Base-by-base conservation (phyloP, 495 filamentous ascomycete species). In the Xeromyces bisporus region DNA sequence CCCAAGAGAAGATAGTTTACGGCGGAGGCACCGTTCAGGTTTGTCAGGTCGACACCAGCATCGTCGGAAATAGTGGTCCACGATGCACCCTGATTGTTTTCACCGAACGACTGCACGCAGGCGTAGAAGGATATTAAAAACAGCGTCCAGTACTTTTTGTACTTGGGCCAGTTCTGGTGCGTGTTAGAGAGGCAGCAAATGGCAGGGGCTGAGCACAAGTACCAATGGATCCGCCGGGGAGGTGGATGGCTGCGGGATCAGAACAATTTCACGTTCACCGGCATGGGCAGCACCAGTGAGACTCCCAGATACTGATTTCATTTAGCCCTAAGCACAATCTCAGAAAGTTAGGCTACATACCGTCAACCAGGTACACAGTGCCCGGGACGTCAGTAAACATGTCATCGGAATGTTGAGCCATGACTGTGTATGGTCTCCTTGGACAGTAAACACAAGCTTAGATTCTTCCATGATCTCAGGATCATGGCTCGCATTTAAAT, bases 1-100 rank as follows among this genome's bases (percentile, higher is more conserved):
- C 51, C 51, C 12, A 55, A 32, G 5, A 55, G 38, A 2, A 55
- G 44, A 31, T 52, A 55, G 21, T 52, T 52, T 6, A 55, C 27
- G 0, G 48, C 51, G 7, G 39, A 44, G 16, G 44, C 48, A 0
- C 48, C 46, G 34, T 52, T 55, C 43, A 55, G 47, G 16, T 55
- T 46, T 17, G 26, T 34, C 14, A 55, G 16, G 6, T 36, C 44
- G 7, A 55, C 46, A 9, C 39, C 44, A 8, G 47, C 48, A 3
- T 52, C 42, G 2, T 44, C 42, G 2, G 46, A 40, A 6, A 55
- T 48, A 15, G 39, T 31, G 0, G 51, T 51, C 48, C 48, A 55
- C 29, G 43, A 38, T 13, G 48, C 46, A 6, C 48, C 51, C 34
- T 40, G 42, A 29, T 51, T 48, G 24, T 50, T 51, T 25, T 52